Evolutionary conservation across 148 eudicot genomes (phyloP), one percentile per base, ranked within the genome.

Genomic region (Silene latifolia): DNA sequence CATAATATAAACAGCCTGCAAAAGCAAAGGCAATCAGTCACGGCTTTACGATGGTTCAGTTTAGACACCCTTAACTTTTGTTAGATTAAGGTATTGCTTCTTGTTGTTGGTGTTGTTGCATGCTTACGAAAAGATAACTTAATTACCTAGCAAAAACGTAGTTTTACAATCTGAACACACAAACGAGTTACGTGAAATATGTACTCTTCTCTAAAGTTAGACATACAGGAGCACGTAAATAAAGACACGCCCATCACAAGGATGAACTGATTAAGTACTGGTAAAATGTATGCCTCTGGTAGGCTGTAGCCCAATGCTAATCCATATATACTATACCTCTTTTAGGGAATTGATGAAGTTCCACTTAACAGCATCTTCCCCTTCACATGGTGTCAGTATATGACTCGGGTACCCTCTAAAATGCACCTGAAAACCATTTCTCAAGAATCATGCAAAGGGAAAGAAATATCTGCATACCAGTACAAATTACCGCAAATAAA

Each of bases 281-380:
- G n/a, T n/a, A n/a, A n/a, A n/a, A n/a, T n/a, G n/a, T n/a, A n/a
- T n/a, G n/a, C n/a, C n/a, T n/a, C n/a, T n/a, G n/a, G n/a, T n/a
- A 7, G 44, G 44, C 8, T 4, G 20, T 20, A 42, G 19, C 13
- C 35, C 17, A 59, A 20, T 35, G 57, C 54, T 54, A 25, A 17
- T 39, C 44, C 44, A 7, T 7, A 39, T 39, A 39, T 39, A 39
- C 44, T 14, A 81, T 77, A 94, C 98, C 98, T 94, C 98, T 89
- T 94, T 94, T 79, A 94, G 66, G 46, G 97, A 87, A 80, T 94
- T 94, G 63, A 91, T 91, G 84, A 89, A 94, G 83, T 90, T 90
- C 97, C 97, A 91, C 81, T 94, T 94, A 44, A 91, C 92, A 75
- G 90, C 84, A 72, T 91, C 98, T 86, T 90, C 98, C 61, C 89